These are phyloP conservation scores for Daldinia loculata DNA, from an alignment of 495 filamentous ascomycete species.

Conservation along the genomic window DNA sequence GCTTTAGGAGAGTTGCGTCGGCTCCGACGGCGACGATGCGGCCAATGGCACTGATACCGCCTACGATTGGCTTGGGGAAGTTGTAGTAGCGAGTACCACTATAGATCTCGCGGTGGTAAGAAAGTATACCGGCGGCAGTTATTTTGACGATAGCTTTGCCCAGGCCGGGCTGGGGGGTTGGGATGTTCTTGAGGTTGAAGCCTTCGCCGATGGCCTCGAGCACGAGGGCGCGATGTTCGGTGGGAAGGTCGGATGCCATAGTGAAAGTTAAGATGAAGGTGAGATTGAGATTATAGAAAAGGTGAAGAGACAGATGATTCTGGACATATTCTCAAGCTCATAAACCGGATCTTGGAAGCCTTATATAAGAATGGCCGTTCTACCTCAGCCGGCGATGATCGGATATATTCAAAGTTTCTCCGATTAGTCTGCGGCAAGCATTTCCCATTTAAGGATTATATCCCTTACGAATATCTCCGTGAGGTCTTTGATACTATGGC, in stretches of 20 bases:
- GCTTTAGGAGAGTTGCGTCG: slow-evolving; percentile 52
- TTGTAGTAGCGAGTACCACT: slow-evolving; percentile 42
- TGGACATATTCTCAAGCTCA: neutral
- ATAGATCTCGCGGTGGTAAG: slow-evolving; percentile 48
- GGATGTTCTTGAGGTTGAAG: slow-evolving; percentile 44
- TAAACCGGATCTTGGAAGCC: neutral
- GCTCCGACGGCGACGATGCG: slow-evolving; percentile 57
- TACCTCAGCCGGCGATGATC: slow-evolving; percentile 12
- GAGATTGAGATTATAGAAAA: neutral
- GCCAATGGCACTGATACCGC: slow-evolving; percentile 51
- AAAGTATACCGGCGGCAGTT: slow-evolving; percentile 40
- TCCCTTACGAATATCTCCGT: neutral
- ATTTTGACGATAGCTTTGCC: slow-evolving; percentile 50
- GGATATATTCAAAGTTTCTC: slow-evolving; percentile 23
- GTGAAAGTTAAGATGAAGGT: neutral
- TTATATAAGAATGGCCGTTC: neutral
- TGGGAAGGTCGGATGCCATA: slow-evolving; percentile 38
- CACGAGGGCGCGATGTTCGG: slow-evolving; percentile 44
- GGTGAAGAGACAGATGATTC: neutral
- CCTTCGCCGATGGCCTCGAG: slow-evolving; percentile 34
- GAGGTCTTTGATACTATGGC: neutral
- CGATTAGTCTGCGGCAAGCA: neutral
- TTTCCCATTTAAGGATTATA: neutral
- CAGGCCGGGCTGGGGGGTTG: slow-evolving; percentile 42
- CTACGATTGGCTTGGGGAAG: slow-evolving; percentile 41